phyloP scores from a whole-genome alignment of 1,284 basidiomycete genomes.

The Trichosporon sp. region DNA sequence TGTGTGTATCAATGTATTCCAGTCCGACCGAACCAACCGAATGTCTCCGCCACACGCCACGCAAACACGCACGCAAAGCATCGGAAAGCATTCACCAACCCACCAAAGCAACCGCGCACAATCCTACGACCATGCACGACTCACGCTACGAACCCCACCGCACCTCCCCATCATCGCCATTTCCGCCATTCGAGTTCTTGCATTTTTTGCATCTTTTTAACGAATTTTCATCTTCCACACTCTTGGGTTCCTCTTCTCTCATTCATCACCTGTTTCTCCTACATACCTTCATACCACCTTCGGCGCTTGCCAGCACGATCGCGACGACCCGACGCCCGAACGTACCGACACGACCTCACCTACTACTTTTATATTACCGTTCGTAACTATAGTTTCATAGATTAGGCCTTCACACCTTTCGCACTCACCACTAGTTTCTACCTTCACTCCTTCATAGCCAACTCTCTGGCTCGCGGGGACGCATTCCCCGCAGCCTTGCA shows the following conservation, averaged over 20 bases:
- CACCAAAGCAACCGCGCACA: neutral
- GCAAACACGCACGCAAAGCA: neutral
- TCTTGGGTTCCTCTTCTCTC: neutral
- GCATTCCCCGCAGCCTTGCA: neutral
- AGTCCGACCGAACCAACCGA: neutral
- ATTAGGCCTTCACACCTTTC: neutral
- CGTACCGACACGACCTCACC: neutral
- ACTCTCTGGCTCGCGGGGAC: neutral
- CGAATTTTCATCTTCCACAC: neutral
- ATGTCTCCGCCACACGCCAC: neutral
- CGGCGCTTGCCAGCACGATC: neutral
- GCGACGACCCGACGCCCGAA: neutral
- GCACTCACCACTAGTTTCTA: neutral
- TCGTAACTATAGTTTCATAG: neutral
- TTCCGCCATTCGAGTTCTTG: neutral
- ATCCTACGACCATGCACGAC: neutral
- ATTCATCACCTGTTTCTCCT: neutral
- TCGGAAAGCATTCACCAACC: neutral
- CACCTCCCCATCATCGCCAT: no score
- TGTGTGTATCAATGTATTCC: constrained; percentile 2
- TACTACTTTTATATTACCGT: neutral
- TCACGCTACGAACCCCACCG: neutral
- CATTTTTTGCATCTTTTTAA: neutral
- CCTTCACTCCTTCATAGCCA: neutral
- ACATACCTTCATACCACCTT: neutral